These are phyloP conservation scores for Quercus suber DNA, from an alignment of 306 rosid genomes.

Conservation along the genomic window DNA sequence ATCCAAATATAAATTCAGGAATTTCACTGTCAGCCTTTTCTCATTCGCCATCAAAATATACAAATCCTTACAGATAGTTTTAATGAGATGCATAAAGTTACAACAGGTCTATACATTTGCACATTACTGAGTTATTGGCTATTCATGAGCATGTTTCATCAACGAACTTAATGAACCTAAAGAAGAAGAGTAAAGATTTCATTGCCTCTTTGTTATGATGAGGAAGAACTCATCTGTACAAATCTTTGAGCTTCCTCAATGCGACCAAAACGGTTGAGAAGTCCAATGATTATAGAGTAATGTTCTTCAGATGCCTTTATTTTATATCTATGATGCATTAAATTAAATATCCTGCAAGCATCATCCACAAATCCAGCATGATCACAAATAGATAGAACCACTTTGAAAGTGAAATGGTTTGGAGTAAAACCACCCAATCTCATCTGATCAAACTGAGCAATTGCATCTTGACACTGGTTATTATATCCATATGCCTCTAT, in stretches of 20 bases:
- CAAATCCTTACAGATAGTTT: not conserved
- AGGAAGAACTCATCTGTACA: conserved; percentile 44
- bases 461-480: conserved; percentile 47
- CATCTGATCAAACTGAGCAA: conserved; percentile 57
- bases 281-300: conserved; percentile 39
- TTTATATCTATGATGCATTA: conserved; percentile 52
- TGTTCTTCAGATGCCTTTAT: conserved; percentile 52
- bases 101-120: conserved; percentile 14
- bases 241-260: conserved; percentile 56
- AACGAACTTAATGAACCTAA: conserved; percentile 20
- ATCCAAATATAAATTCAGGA: not conserved
- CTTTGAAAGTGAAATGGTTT: conserved; percentile 61
- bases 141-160: not conserved
- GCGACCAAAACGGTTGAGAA: conserved; percentile 59
- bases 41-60: not conserved
- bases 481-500: conserved; percentile 59
- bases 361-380: conserved; percentile 66
- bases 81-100: not conserved
- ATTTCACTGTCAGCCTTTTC: not conserved
- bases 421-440: conserved; percentile 42
- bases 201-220: conserved; percentile 10
- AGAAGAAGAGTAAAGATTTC: conserved; percentile 14
- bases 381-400: conserved; percentile 57
- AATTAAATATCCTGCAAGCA: conserved; percentile 50
- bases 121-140: not conserved